phyloP scores from a whole-genome alignment of 2,329 filamentous ascomycete genomes.

The Didymella exigua region DNA sequence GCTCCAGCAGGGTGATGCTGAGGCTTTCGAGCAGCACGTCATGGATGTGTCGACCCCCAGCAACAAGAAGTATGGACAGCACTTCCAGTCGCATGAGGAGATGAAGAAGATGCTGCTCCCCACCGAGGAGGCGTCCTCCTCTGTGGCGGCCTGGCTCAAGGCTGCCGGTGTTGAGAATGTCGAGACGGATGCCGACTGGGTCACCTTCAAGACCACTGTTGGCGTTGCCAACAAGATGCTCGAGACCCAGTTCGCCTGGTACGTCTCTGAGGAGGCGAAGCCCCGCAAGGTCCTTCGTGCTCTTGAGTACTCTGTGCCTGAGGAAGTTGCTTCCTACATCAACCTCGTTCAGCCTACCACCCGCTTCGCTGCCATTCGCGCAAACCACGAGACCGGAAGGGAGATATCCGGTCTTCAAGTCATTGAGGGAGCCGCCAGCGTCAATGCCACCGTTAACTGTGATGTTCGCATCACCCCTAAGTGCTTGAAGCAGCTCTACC shows the following conservation, averaged over 20 bases:
- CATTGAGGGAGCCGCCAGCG: constrained; percentile 16
- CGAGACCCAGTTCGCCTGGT: constrained; percentile 56
- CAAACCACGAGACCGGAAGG: constrained; percentile 25
- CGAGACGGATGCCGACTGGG: constrained; percentile 47
- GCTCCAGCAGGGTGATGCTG: constrained; percentile 36
- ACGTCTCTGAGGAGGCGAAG: constrained; percentile 44
- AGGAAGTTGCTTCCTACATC: constrained; percentile 49
- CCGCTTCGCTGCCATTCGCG: constrained; percentile 51
- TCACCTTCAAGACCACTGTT: constrained; percentile 48
- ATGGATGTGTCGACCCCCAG: constrained; percentile 55
- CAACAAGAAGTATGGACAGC: constrained; percentile 56
- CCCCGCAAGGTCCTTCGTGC: constrained; percentile 52
- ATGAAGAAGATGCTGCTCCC: constrained; percentile 53
- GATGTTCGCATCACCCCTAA: constrained; percentile 50
- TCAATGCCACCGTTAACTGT: constrained; percentile 25
- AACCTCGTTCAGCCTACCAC: constrained; percentile 60
- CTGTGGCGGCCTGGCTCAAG: constrained; percentile 54
- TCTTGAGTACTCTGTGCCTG: constrained; percentile 50
- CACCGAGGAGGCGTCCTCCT: constrained; percentile 42
- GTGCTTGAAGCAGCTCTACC: constrained; percentile 58
- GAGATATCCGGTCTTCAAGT: constrained; percentile 26
- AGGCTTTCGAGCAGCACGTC: constrained; percentile 49
- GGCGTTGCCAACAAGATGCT: constrained; percentile 53
- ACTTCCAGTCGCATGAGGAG: constrained; percentile 52
- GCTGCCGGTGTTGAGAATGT: constrained; percentile 46